These are phyloP conservation scores for Viola pubescens DNA, from an alignment of 441 rosid species.

Conservation along the genomic window DNA sequence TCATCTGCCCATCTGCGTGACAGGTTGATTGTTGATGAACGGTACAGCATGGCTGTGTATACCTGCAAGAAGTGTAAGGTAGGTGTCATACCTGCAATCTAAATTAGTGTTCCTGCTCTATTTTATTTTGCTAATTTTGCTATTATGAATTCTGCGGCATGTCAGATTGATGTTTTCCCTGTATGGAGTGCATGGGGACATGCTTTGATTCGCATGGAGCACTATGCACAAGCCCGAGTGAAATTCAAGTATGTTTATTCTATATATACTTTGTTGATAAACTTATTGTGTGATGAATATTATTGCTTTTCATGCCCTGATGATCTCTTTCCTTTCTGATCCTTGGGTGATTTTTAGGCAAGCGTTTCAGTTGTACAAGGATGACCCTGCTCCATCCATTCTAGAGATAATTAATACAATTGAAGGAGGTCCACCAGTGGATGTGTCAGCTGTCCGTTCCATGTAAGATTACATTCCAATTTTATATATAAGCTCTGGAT, in stretches of 20 bases:
- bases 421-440: slow-evolving; percentile 98
- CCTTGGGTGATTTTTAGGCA: slow-evolving; percentile 54
- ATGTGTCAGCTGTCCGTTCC: slow-evolving; percentile 84
- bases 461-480: slow-evolving; percentile 52
- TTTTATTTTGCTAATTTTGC: slow-evolving; percentile 14
- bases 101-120: slow-evolving; percentile 14
- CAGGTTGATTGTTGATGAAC: slow-evolving; percentile 85
- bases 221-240: slow-evolving; percentile 88
- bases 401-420: slow-evolving; percentile 85
- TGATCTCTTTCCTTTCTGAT: slow-evolving; percentile 13
- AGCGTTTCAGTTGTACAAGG: slow-evolving; percentile 80
- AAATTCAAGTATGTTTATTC: slow-evolving; percentile 73
- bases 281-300: neutral
- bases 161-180: slow-evolving; percentile 90
- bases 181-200: slow-evolving; percentile 99
- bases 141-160: slow-evolving; percentile 15
- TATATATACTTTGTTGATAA: neutral
- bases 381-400: slow-evolving; percentile 65
- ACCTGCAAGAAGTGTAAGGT: slow-evolving; percentile 99
- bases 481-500: neutral
- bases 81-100: slow-evolving; percentile 23
- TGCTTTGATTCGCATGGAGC: slow-evolving; percentile 95
- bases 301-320: neutral
- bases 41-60: slow-evolving; percentile 97
- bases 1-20: slow-evolving; percentile 81